Conservation (phyloP, 1,284 basidiomycete species). For the Rhodotorula glutinis region DNA sequence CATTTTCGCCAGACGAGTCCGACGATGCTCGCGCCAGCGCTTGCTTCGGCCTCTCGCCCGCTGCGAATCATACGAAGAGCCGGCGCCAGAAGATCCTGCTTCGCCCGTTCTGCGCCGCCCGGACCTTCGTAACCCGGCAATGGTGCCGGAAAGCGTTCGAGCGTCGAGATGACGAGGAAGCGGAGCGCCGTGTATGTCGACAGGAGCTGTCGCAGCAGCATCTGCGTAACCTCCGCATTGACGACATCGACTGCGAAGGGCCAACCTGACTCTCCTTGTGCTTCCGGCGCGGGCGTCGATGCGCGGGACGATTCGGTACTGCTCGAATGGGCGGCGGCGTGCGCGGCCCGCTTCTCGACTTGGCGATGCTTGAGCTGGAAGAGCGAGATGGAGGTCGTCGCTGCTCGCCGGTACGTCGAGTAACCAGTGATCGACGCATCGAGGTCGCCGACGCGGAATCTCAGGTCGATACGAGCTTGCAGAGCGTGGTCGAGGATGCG, state of each 20-base stretch:
- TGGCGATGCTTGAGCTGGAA: constrained; percentile 29
- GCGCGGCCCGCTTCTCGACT: neutral
- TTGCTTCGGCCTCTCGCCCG: constrained; percentile 37
- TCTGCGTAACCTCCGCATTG: constrained; percentile 26
- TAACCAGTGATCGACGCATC: constrained; percentile 20
- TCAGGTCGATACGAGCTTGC: constrained; percentile 30
- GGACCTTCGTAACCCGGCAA: constrained; percentile 35
- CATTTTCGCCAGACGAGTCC: constrained; percentile 43
- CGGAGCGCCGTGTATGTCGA: constrained; percentile 37
- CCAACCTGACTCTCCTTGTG: constrained; percentile 19
- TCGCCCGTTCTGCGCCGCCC: constrained; percentile 15
- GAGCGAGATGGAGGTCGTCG: constrained; percentile 24
- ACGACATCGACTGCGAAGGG: constrained; percentile 32
- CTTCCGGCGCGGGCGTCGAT: neutral
- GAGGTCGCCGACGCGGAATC: constrained; percentile 10
- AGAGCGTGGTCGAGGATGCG: constrained; percentile 35
- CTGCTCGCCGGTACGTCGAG: constrained; percentile 32
- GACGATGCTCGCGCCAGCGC: constrained; percentile 42
- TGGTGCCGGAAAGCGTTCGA: constrained; percentile 37
- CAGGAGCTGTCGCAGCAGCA: constrained; percentile 29
- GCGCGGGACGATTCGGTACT: neutral
- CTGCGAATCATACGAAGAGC: constrained; percentile 39
- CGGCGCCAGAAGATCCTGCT: constrained; percentile 29
- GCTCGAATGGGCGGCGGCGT: neutral
- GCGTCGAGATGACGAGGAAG: constrained; percentile 25